These are phyloP conservation scores for Dendrobium catenatum DNA, from an alignment of 106 monocot species.

Conservation along the genomic window DNA sequence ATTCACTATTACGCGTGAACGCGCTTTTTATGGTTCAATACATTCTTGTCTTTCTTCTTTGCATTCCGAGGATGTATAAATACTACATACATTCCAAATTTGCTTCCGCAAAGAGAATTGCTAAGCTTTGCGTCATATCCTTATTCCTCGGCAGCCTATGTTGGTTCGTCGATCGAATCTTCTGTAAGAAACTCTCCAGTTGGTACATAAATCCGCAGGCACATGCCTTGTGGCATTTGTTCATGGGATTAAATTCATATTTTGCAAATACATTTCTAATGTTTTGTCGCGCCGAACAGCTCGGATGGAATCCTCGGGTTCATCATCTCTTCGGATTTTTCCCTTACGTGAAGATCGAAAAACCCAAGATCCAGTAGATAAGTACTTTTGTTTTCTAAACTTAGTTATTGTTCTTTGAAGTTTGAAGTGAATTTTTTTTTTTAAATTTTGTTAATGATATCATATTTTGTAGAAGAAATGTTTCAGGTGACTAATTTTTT, in stretches of 20 bases:
- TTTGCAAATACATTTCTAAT: slow-evolving; percentile 78
- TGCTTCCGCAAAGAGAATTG: slow-evolving; percentile 44
- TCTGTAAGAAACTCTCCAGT: slow-evolving; percentile 41
- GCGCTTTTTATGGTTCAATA: slow-evolving; percentile 66
- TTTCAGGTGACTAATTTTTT: neutral
- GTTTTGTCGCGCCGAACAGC: slow-evolving; percentile 78
- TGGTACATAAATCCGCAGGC: slow-evolving; percentile 79
- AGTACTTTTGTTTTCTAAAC: neutral
- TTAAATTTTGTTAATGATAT: neutral
- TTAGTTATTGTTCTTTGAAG: neutral
- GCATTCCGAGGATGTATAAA: slow-evolving; percentile 85
- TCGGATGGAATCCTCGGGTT: slow-evolving; percentile 61
- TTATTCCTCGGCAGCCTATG: slow-evolving; percentile 43
- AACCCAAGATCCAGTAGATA: slow-evolving; percentile 39
- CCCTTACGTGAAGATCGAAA: slow-evolving; percentile 63
- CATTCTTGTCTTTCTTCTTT: slow-evolving; percentile 57
- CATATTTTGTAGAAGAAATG: neutral
- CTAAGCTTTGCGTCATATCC: slow-evolving; percentile 49
- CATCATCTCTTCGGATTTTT: slow-evolving; percentile 37
- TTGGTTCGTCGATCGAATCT: slow-evolving; percentile 53
- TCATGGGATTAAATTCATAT: slow-evolving; percentile 84
- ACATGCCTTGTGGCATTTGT: slow-evolving; percentile 81
- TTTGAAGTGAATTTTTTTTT: neutral
- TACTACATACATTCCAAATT: slow-evolving; percentile 86
- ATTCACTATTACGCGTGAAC: slow-evolving; percentile 42